Evolutionary conservation across 305 asterid species (phyloP), one percentile per base, ranked within the genome.

Genomic region (Fraxinus velutina): DNA sequence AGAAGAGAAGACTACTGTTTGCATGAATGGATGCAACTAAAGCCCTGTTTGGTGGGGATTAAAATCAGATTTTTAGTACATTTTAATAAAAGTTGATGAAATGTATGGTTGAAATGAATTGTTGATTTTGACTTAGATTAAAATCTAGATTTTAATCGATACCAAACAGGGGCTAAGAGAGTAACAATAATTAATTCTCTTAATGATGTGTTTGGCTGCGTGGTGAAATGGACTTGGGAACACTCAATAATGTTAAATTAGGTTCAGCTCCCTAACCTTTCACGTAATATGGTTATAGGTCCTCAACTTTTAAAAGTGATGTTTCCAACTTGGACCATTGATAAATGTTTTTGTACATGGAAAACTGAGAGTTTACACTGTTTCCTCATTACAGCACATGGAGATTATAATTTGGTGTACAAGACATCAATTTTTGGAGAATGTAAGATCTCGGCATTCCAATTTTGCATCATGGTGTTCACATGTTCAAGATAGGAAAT

Each of bases 381-480:
- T 76, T 84, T 74, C 80, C 62, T 81, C 79, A 82, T 79, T 81
- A 80, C 94, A 96, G 99, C 99, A 96, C 84, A 77, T 90, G 92
- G 98, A 96, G 82, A 88, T 90, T 83, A 90, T 96, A 95, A 84
- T 86, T 80, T 96, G 99, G 99, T 96, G 97, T 91, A 89, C 87
- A 80, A 87, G 94, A 81, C 94, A 93, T 91, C 88, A 91, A 12
- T 94, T 94, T 89, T 83, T 96, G 89, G 94, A 88, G 84, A 85
- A 85, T 81, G 87, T 93, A 83, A 88, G 70, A 44, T 84, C 91
- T 76, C 89, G 92, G 64, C 89, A 92, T 88, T 84, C 85, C 84
- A 78, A 87, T 82, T 81, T 87, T 82, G 86, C 84, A 62, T 89
- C 95, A 15, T 96, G 99, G 99, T 79, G 89, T 74, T 82, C 86